Evolutionary conservation across 495 filamentous ascomycete species (phyloP).

Genomic region (Pyrenula massariospora): DNA sequence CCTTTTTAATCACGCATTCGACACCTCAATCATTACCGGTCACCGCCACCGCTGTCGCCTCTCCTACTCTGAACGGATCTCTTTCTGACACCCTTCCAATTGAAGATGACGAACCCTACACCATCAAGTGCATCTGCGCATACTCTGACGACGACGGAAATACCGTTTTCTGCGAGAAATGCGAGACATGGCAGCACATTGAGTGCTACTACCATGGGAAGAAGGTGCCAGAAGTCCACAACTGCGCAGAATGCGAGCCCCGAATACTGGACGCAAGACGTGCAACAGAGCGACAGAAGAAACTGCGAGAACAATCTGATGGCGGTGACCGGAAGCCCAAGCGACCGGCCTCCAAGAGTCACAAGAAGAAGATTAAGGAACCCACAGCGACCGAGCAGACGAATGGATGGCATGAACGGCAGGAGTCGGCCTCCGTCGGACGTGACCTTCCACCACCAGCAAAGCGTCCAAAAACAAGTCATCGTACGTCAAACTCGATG

Average conservation of each 20-base stretch:
- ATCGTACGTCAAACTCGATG: constrained; percentile 60
- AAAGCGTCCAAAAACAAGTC: constrained; percentile 68
- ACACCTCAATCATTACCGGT: constrained; percentile 52
- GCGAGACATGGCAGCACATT: constrained; percentile 97
- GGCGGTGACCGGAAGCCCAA: constrained; percentile 51
- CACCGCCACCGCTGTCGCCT: constrained; percentile 37
- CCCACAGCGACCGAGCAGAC: constrained; percentile 22
- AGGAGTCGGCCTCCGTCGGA: constrained; percentile 35
- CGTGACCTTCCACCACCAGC: constrained; percentile 45
- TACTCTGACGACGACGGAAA: constrained; percentile 91
- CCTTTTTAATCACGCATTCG: constrained; percentile 48
- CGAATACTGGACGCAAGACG: constrained; percentile 54
- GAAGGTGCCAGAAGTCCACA: constrained; percentile 70
- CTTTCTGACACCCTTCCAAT: constrained; percentile 39
- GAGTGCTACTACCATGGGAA: constrained; percentile 80
- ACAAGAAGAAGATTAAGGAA: constrained; percentile 60
- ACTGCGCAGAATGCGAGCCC: constrained; percentile 77
- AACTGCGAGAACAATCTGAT: constrained; percentile 49
- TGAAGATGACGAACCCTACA: constrained; percentile 80
- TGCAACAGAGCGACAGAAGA: constrained; percentile 56
- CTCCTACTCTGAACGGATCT: constrained; percentile 43
- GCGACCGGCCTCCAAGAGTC: constrained; percentile 54
- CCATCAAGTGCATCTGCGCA: constrained; percentile 94
- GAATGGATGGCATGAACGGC: constrained; percentile 22
- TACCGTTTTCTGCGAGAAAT: constrained; percentile 91